A percentile compares a stretch with the other conserved stretches of the same genome.
phyloP scores from a whole-genome alignment of 768 basidiomycete species.

The Tephrocybe rancida region DNA sequence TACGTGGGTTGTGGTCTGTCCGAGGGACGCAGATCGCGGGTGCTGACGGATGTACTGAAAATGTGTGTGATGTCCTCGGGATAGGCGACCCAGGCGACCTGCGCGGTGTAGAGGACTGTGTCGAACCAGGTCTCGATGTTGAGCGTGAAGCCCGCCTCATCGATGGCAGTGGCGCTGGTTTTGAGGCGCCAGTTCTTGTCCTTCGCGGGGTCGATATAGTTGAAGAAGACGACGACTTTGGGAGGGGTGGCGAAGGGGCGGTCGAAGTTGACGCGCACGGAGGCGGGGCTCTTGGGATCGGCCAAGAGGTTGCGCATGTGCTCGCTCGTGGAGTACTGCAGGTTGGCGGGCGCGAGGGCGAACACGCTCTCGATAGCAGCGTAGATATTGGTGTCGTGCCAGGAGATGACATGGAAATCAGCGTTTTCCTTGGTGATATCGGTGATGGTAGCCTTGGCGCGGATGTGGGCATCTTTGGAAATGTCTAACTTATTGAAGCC shows the following conservation, averaged over 20 bases:
- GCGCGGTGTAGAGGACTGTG: conserved; percentile 1
- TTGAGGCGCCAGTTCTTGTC: not conserved
- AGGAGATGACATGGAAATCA: not conserved
- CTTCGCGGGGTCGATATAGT: not conserved
- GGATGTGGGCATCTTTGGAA: too few relatives aligned
- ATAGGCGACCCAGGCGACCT: conserved; percentile 4
- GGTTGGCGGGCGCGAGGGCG: too few relatives aligned
- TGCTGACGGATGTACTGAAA: not conserved
- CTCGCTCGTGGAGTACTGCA: not conserved
- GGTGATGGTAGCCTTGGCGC: not conserved
- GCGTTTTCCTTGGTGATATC: not conserved
- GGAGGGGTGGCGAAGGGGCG: not conserved
- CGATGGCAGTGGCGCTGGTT: conserved; percentile 1
- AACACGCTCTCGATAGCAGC: too few relatives aligned
- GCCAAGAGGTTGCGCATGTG: not conserved
- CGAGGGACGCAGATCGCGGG: not conserved
- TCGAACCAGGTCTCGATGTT: conserved; percentile 3
- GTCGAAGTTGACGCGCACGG: not conserved
- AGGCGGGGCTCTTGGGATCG: not conserved
- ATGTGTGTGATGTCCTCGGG: conserved; percentile 4
- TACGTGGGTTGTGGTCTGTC: not conserved
- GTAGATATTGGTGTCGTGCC: not conserved
- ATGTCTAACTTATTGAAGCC: not conserved
- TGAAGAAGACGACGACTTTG: too few relatives aligned
- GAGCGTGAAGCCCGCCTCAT: conserved; percentile 4